Percentiles rank a stretch among this genome's conserved stretches.
Evolutionary conservation across 129 eudicot genomes (phyloP).

Genomic region (Logfia minima): DNA sequence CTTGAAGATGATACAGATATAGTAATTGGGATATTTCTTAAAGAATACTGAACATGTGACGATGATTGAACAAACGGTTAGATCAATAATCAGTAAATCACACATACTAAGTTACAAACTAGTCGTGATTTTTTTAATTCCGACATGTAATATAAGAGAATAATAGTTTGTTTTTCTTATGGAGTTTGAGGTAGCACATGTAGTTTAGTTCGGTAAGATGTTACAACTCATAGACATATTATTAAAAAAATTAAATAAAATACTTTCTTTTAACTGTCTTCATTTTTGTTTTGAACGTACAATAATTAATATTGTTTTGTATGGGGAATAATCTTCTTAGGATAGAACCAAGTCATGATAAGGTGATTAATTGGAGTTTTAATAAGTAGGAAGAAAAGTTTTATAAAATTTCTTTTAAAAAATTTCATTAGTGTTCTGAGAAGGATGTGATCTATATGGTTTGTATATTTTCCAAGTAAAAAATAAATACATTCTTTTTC

Average conservation of each 20-base stretch:
- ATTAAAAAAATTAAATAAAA: too few relatives aligned
- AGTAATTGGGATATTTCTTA: constrained; percentile 5
- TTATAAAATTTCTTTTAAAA: too few relatives aligned
- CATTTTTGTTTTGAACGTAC: not conserved
- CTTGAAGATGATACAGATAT: not conserved
- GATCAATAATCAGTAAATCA: not conserved
- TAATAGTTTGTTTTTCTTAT: constrained; percentile 1
- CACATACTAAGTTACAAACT: not conserved
- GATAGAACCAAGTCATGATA: not conserved
- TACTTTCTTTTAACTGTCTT: not conserved
- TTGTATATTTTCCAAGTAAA: too few relatives aligned
- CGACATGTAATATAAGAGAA: not conserved
- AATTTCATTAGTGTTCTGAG: too few relatives aligned
- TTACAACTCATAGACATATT: not conserved
- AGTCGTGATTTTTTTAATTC: constrained; percentile 3
- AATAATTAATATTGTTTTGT: not conserved
- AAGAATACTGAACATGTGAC: constrained; percentile 6
- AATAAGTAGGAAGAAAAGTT: too few relatives aligned
- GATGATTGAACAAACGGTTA: constrained; percentile 11
- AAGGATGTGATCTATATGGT: too few relatives aligned
- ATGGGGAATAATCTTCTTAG: not conserved
- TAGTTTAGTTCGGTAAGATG: constrained; percentile 18
- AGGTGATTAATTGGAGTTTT: not conserved
- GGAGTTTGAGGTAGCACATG: constrained; percentile 10
- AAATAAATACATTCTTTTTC: too few relatives aligned